Conservation (phyloP, 2,329 filamentous ascomycete species). For the Penicillium sp. region DNA sequence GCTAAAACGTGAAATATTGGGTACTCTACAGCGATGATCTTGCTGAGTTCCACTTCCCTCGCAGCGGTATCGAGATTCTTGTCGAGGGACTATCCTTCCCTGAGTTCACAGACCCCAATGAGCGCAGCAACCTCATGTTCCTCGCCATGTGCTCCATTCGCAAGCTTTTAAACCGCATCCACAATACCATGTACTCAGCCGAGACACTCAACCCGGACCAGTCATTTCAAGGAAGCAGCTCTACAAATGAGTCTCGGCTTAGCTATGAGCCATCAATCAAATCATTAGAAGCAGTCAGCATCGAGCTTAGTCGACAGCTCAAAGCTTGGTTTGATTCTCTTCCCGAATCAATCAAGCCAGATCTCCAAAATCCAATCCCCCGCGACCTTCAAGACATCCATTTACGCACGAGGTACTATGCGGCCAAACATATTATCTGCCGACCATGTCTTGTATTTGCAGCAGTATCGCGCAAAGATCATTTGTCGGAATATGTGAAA, state of each 20-base stretch:
- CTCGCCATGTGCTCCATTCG: slow-evolving; percentile 25
- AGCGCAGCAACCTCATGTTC: slow-evolving; percentile 14
- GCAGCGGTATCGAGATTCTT: slow-evolving; percentile 20
- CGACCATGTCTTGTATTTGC: slow-evolving; percentile 21
- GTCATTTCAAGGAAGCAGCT: neutral
- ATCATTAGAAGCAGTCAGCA: slow-evolving; percentile 17
- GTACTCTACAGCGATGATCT: slow-evolving; percentile 18
- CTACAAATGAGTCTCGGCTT: neutral
- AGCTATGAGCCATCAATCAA: slow-evolving; percentile 9
- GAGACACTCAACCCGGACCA: slow-evolving; percentile 2
- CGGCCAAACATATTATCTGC: slow-evolving; percentile 21
- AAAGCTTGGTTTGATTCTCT: slow-evolving; percentile 18
- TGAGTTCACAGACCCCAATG: slow-evolving; percentile 14
- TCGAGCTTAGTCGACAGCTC: slow-evolving; percentile 20
- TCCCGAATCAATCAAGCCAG: slow-evolving; percentile 17
- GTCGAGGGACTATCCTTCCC: slow-evolving; percentile 20
- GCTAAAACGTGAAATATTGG: neutral
- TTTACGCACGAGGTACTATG: slow-evolving; percentile 21
- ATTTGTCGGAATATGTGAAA: slow-evolving; percentile 13
- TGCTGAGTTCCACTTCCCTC: slow-evolving; percentile 22
- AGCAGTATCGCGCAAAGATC: slow-evolving; percentile 6
- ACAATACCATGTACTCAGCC: slow-evolving; percentile 15
- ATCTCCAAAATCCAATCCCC: slow-evolving; percentile 10
- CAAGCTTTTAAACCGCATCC: slow-evolving; percentile 22
- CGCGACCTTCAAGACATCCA: slow-evolving; percentile 16